Conservation (phyloP, 2,329 filamentous ascomycete genomes). For the Diaporthe nobilis region DNA sequence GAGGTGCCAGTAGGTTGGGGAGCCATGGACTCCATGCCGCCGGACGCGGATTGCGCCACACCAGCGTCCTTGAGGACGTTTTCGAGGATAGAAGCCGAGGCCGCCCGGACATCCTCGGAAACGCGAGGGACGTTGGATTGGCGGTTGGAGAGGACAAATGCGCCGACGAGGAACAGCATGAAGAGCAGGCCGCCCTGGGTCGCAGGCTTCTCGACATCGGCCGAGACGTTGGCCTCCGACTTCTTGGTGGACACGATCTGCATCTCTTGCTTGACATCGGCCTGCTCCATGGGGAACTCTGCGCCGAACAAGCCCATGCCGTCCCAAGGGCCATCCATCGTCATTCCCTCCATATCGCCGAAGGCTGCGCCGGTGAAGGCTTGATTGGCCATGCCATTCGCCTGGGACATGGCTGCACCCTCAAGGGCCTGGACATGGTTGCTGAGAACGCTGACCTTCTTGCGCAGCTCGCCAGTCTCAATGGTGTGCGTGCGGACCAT, state of each 20-base stretch:
- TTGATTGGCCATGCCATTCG: constrained; percentile 41
- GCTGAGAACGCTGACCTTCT: constrained; percentile 88
- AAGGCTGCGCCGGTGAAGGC: constrained; percentile 70
- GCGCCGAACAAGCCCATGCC: constrained; percentile 80
- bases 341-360: constrained; percentile 85
- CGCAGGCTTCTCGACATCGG: constrained; percentile 73
- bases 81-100: constrained; percentile 82
- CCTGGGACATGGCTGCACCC: constrained; percentile 64
- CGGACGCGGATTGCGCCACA: constrained; percentile 62
- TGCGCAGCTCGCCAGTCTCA: constrained; percentile 91
- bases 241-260: constrained; percentile 69
- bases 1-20: constrained; percentile 67
- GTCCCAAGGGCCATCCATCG: constrained; percentile 87
- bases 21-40: constrained; percentile 59
- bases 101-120: constrained; percentile 84
- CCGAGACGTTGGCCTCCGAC: constrained; percentile 59
- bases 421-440: constrained; percentile 81
- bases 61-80: constrained; percentile 87
- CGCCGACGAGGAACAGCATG: constrained; percentile 96
- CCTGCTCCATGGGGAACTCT: constrained; percentile 74
- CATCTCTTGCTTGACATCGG: constrained; percentile 73
- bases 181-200: constrained; percentile 88
- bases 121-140: constrained; percentile 82
- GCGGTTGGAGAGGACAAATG: constrained; percentile 92
- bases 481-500: constrained; percentile 89